Conservation (phyloP, 352 stramenopile genomes). For the Phytophthora colocasiae region DNA sequence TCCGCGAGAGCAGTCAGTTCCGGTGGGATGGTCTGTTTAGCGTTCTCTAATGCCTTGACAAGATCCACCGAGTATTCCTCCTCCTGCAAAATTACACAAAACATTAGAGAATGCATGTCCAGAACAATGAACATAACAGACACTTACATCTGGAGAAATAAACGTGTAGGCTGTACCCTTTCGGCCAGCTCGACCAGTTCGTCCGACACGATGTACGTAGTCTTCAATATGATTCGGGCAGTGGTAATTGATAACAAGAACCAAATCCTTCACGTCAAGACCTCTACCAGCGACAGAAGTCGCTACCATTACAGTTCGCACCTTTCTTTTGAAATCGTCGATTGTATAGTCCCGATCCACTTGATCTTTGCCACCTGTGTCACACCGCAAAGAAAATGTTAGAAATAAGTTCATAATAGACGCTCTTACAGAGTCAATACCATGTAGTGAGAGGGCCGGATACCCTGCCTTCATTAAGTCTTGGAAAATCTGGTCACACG, state of each 20-base stretch:
- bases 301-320: slow-evolving; percentile 93
- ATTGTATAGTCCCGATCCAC: slow-evolving; percentile 99
- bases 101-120: slow-evolving; percentile 8
- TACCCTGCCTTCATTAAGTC: slow-evolving; percentile 98
- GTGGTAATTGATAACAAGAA: slow-evolving; percentile 99
- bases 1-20: slow-evolving; percentile 94
- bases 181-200: slow-evolving; percentile 95
- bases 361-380: slow-evolving; percentile 97
- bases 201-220: slow-evolving; percentile 99
- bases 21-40: slow-evolving; percentile 75
- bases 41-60: slow-evolving; percentile 95
- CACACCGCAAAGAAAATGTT: slow-evolving; percentile 14
- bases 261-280: slow-evolving; percentile 98
- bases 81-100: slow-evolving; percentile 70
- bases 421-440: slow-evolving; percentile 31
- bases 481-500: slow-evolving; percentile 97
- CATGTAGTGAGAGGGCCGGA: slow-evolving; percentile 96
- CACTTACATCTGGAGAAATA: slow-evolving; percentile 94
- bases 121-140: neutral
- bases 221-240: slow-evolving; percentile 99
- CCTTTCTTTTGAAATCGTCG: slow-evolving; percentile 98
- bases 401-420: neutral
- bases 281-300: slow-evolving; percentile 97
- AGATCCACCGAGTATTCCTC: slow-evolving; percentile 98
- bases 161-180: slow-evolving; percentile 99